phyloP scores from a whole-genome alignment of 2,329 filamentous ascomycete species.

The Chalaropsis ovoidea region DNA sequence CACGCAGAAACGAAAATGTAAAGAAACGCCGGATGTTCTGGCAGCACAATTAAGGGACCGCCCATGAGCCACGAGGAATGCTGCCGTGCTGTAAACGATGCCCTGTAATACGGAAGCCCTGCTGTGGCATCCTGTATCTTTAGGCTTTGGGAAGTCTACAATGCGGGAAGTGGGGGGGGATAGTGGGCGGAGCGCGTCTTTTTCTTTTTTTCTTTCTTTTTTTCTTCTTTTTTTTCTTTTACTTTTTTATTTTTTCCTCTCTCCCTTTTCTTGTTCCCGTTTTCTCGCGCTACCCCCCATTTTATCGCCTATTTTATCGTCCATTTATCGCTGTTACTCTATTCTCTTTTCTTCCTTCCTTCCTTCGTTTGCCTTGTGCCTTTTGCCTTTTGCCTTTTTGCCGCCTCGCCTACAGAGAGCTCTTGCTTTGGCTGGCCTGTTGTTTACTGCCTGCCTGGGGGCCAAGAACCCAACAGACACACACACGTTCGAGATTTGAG shows the following conservation, averaged over 20 bases:
- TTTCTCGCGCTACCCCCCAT: not conserved
- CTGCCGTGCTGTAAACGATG: not conserved
- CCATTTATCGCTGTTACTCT: not conserved
- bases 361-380: conserved; percentile 1
- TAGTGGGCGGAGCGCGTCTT: not conserved
- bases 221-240: not conserved
- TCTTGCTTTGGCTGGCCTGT: conserved; percentile 1
- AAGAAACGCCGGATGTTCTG: too few relatives aligned
- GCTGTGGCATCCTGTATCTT: not conserved
- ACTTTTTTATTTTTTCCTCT: not conserved
- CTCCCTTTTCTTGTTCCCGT: too few relatives aligned
- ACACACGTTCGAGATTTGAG: not conserved
- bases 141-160: not conserved
- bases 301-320: not conserved
- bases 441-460: conserved; percentile 10
- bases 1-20: too few relatives aligned
- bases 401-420: conserved; percentile 9
- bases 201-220: not conserved
- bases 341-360: not conserved
- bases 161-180: not conserved
- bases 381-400: not conserved
- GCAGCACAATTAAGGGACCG: too few relatives aligned
- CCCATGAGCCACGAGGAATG: not conserved
- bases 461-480: not conserved
- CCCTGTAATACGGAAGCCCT: not conserved